Percentiles rank a stretch among this genome's conserved stretches.
phyloP scores from a whole-genome alignment of 352 stramenopile species.

The Phytophthora pluvialis region DNA sequence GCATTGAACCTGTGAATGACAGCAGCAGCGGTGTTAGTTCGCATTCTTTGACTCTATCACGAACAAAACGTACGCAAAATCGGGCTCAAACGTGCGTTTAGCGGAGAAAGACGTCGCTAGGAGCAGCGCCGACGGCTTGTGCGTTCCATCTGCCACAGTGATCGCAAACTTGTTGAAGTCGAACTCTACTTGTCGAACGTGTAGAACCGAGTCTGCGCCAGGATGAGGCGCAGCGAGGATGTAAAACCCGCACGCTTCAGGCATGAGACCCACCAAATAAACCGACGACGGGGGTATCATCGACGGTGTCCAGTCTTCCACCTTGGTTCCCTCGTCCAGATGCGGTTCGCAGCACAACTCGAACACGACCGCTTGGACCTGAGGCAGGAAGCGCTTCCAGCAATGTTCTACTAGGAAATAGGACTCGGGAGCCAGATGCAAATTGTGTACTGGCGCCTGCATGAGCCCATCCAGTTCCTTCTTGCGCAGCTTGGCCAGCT shows the following conservation, averaged over 20 bases:
- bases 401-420: constrained; percentile 56
- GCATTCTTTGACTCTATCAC: not conserved
- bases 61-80: constrained; percentile 43
- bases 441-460: constrained; percentile 51
- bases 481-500: constrained; percentile 40
- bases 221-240: constrained; percentile 40
- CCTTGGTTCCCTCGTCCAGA: constrained; percentile 49
- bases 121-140: constrained; percentile 54
- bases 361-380: constrained; percentile 64
- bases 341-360: constrained; percentile 60
- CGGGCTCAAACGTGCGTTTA: constrained; percentile 47
- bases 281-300: constrained; percentile 17
- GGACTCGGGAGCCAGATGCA: constrained; percentile 35
- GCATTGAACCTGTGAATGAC: constrained; percentile 42
- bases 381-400: constrained; percentile 63
- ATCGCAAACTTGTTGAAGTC: constrained; percentile 58
- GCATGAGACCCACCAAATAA: constrained; percentile 48
- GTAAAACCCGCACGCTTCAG: constrained; percentile 58
- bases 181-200: constrained; percentile 69
- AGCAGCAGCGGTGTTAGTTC: not conserved
- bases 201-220: constrained; percentile 18
- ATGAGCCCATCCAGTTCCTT: constrained; percentile 26
- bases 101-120: constrained; percentile 49
- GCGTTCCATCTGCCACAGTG: constrained; percentile 54
- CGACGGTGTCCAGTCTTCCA: constrained; percentile 49